phyloP scores from a whole-genome alignment of 495 filamentous ascomycete genomes.

The Tuber microsphaerosporum region DNA sequence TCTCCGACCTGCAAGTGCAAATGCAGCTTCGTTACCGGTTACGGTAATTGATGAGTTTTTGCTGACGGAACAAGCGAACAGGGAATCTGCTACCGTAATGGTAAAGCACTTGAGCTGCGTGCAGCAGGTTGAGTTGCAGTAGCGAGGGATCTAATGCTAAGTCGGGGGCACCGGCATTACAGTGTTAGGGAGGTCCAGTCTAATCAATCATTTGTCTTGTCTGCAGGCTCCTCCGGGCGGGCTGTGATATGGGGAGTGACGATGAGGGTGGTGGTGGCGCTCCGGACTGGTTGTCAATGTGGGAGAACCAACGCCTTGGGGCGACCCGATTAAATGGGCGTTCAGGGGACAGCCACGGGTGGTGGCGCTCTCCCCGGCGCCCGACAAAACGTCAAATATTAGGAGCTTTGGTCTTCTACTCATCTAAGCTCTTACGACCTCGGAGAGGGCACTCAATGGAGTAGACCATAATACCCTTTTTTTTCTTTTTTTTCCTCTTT shows the following conservation, averaged over 20 bases:
- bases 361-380: neutral
- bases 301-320: neutral
- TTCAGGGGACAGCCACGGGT: neutral
- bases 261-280: neutral
- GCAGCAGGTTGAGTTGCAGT: neutral
- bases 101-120: neutral
- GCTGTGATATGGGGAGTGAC: neutral
- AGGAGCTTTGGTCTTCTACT: neutral
- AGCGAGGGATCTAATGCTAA: neutral
- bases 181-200: conserved; percentile 2
- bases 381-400: neutral
- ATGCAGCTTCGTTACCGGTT: neutral
- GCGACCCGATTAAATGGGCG: neutral
- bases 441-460: neutral
- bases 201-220: neutral
- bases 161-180: neutral
- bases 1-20: neutral
- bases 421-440: neutral
- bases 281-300: neutral
- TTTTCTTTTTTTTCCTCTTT: neutral
- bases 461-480: neutral
- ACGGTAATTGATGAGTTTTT: neutral
- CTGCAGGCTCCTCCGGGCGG: neutral
- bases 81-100: neutral
- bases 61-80: neutral